Percentiles rank a stretch among this genome's conserved stretches.
These are phyloP conservation scores for Kitagawia praeruptora DNA, from an alignment of 129 eudicot species.

Conservation along the genomic window DNA sequence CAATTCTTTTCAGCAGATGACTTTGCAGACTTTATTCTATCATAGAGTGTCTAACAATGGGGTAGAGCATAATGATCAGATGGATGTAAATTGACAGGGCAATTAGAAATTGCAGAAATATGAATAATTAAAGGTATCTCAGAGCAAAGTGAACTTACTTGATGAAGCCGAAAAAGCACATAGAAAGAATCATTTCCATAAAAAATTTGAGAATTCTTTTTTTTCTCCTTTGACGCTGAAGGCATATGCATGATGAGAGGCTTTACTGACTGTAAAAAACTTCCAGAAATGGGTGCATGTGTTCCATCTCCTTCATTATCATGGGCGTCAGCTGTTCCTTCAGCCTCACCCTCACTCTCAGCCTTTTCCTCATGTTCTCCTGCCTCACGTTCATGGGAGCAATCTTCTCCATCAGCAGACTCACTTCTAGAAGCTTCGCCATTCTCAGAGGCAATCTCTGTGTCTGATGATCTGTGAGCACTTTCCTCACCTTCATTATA, in stretches of 20 bases:
- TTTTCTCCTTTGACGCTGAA: conserved; percentile 22
- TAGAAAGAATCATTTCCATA: conserved; percentile 84
- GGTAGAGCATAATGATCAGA: background rate
- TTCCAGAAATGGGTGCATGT: conserved; percentile 35
- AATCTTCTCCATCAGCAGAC: conserved; percentile 61
- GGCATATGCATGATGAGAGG: conserved; percentile 51
- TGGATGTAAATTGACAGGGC: conserved; percentile 6
- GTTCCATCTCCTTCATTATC: conserved; percentile 42
- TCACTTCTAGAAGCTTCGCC: conserved; percentile 61
- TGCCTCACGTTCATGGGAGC: conserved; percentile 48
- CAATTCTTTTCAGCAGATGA: conserved; percentile 67
- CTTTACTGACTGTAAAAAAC: conserved; percentile 47
- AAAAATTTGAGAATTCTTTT: conserved; percentile 40
- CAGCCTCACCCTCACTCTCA: conserved; percentile 85
- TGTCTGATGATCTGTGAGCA: conserved; percentile 57
- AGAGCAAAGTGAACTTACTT: conserved; percentile 35
- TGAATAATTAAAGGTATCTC: background rate
- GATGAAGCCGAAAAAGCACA: conserved; percentile 88
- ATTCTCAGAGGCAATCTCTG: conserved; percentile 65
- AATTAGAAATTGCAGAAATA: conserved; percentile 2
- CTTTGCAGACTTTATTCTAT: conserved; percentile 75
- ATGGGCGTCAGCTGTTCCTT: conserved; percentile 39
- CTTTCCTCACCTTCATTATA: conserved; percentile 68
- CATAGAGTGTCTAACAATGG: conserved; percentile 54
- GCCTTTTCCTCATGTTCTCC: conserved; percentile 43